Conservation (phyloP, 208 protist species). For the Novymonas esmeraldas region DNA sequence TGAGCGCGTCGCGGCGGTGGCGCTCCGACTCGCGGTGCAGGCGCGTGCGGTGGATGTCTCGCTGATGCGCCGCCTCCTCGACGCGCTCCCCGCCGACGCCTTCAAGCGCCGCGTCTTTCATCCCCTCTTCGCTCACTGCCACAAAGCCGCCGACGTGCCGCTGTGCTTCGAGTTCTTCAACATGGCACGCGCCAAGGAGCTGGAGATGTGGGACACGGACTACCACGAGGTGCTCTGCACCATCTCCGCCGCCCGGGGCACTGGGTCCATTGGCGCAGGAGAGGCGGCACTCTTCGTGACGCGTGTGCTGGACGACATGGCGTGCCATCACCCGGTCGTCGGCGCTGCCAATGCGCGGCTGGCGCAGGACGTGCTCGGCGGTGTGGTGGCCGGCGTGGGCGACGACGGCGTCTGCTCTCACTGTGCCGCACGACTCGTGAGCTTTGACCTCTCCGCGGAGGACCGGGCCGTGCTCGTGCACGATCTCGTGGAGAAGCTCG, state of each 20-base stretch:
- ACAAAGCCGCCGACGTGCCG: slow-evolving; percentile 23
- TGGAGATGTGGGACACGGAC: slow-evolving; percentile 88
- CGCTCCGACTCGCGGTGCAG: slow-evolving; percentile 52
- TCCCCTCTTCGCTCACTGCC: slow-evolving; percentile 62
- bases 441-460: slow-evolving; percentile 61
- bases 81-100: slow-evolving; percentile 42
- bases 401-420: slow-evolving; percentile 42
- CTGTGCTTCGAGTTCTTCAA: slow-evolving; percentile 55
- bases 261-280: background rate
- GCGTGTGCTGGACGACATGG: slow-evolving; percentile 48
- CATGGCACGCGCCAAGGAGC: slow-evolving; percentile 28
- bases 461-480: slow-evolving; percentile 55
- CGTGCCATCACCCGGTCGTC: slow-evolving; percentile 74
- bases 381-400: slow-evolving; percentile 24
- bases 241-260: slow-evolving; percentile 17
- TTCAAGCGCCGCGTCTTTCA: slow-evolving; percentile 73
- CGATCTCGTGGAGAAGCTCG: slow-evolving; percentile 79
- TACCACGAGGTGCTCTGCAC: slow-evolving; percentile 58
- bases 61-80: slow-evolving; percentile 50
- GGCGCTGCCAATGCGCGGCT: slow-evolving; percentile 62
- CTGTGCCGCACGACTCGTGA: slow-evolving; percentile 48
- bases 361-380: slow-evolving; percentile 52
- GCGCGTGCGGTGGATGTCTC: slow-evolving; percentile 14
- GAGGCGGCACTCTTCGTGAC: background rate
- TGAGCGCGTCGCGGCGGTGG: slow-evolving; percentile 74